Conservation (phyloP, 176 grass and related monocot genomes). For the Eremochloa ophiuroides region DNA sequence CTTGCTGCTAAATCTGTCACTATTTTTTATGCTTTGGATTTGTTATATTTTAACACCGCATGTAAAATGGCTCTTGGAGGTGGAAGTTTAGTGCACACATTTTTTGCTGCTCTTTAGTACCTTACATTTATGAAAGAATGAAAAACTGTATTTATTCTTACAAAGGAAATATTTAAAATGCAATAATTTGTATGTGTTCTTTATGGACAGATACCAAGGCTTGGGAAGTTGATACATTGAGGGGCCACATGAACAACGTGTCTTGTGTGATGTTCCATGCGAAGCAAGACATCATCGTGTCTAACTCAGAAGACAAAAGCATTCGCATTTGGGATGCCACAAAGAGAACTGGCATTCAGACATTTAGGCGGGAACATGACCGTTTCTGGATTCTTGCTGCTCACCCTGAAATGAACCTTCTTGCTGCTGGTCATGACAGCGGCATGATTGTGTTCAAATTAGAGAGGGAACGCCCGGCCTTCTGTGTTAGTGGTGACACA, state of each 20-base stretch:
- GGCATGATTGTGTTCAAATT: slow-evolving; percentile 97
- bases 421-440: slow-evolving; percentile 93
- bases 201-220: slow-evolving; percentile 76
- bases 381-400: slow-evolving; percentile 96
- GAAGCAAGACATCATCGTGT: slow-evolving; percentile 90
- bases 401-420: slow-evolving; percentile 94
- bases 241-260: slow-evolving; percentile 97
- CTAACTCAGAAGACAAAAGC: slow-evolving; percentile 97
- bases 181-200: neutral
- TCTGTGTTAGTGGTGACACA: slow-evolving; percentile 61
- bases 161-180: neutral
- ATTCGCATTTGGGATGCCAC: slow-evolving; percentile 96
- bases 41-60: neutral
- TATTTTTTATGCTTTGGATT: neutral
- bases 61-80: neutral
- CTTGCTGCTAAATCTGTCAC: neutral
- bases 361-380: slow-evolving; percentile 83
- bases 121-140: neutral
- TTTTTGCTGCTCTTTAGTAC: neutral
- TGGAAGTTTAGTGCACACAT: neutral
- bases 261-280: slow-evolving; percentile 94
- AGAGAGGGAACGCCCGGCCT: slow-evolving; percentile 84
- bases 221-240: slow-evolving; percentile 93
- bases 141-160: neutral
- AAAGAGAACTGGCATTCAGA: slow-evolving; percentile 84